These are phyloP conservation scores for Stemphylium vesicarium DNA, from an alignment of 2,329 filamentous ascomycete species.

Conservation along the genomic window DNA sequence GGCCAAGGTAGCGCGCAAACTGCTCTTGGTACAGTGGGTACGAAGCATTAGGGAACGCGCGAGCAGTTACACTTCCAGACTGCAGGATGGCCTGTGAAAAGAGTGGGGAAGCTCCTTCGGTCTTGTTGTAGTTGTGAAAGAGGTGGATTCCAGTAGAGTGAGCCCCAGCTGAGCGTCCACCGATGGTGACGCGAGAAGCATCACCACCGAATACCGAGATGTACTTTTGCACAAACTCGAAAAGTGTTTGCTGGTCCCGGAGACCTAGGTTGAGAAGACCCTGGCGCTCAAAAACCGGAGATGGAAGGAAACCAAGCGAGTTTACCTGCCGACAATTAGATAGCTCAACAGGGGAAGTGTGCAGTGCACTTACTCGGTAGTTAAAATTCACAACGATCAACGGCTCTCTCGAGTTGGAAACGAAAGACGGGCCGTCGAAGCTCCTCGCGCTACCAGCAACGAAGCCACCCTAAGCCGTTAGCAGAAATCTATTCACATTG, in stretches of 20 bases:
- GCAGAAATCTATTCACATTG: not conserved
- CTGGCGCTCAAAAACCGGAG: slow-evolving; percentile 30
- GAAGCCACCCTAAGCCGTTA: slow-evolving; percentile 20
- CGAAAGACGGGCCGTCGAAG: slow-evolving; percentile 37
- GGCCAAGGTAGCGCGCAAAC: slow-evolving; percentile 25
- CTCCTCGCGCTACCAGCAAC: slow-evolving; percentile 30
- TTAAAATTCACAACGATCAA: slow-evolving; percentile 39
- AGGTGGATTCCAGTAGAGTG: slow-evolving; percentile 39
- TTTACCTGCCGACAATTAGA: slow-evolving; percentile 3
- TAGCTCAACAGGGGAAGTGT: not conserved
- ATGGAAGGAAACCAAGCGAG: slow-evolving; percentile 36
- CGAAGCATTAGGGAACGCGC: slow-evolving; percentile 34
- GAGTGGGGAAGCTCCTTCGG: slow-evolving; percentile 23
- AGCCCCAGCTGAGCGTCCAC: slow-evolving; percentile 47
- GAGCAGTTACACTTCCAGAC: slow-evolving; percentile 36
- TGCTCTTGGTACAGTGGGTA: slow-evolving; percentile 40
- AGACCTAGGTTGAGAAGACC: slow-evolving; percentile 39
- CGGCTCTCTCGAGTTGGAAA: slow-evolving; percentile 29
- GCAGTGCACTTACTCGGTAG: slow-evolving; percentile 23
- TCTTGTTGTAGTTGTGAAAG: slow-evolving; percentile 39
- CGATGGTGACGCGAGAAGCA: slow-evolving; percentile 45
- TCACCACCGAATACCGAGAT: slow-evolving; percentile 51
- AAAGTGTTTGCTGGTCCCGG: slow-evolving; percentile 25
- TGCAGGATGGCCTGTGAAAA: slow-evolving; percentile 38
- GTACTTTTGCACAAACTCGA: slow-evolving; percentile 49